Evolutionary conservation across 108 stramenopile genomes (phyloP), one percentile per base, ranked within the genome.

Genomic region (Schizochytrium sp.): DNA sequence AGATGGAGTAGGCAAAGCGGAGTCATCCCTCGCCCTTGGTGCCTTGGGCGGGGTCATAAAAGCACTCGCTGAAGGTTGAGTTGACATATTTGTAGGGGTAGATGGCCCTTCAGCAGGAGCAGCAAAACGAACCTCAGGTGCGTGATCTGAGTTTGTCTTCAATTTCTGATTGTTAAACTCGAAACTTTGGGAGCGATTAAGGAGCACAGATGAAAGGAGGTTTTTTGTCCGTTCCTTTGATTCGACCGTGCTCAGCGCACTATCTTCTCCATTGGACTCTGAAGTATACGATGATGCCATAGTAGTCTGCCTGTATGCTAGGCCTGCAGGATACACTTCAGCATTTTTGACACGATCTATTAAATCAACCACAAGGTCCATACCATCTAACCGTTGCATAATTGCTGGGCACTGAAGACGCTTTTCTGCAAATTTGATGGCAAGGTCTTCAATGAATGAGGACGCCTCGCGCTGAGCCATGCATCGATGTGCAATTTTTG

Each of bases 371-470:
- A 83, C 17, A 12, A 49, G 13, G 53, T 83, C 76, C 76, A 83
- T 83, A 28, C 76, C 76, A 28, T 83, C 76, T 5, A 83, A 40
- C 28, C 76, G 45, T 42, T 83, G 76, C 47, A 83, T 83, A 53
- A 83, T 83, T 17, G 76, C 76, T 28, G 47, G 76, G 13, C 50
- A 38, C 53, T 83, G 50, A 5, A 83, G 28, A 49, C 53, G 76
- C 76, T 83, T 83, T 47, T 38, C 76, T 10, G 76, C 76, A 5
- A 83, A 28, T 8, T 55, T 10, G 2, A 83, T 8, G 45, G 76
- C 76, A 5, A 49, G n/a, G 50, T 55, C 38, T 55, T 83, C 76
- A 10, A 83, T 40, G 10, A 10, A 13, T 5, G 47, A 10, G 28
- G 47, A n/a, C 76, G 76, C 76, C 76, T 83, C 76, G 5, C 76